Conservation (phyloP, 2,329 filamentous ascomycete species). For the Cadophora sp. region DNA sequence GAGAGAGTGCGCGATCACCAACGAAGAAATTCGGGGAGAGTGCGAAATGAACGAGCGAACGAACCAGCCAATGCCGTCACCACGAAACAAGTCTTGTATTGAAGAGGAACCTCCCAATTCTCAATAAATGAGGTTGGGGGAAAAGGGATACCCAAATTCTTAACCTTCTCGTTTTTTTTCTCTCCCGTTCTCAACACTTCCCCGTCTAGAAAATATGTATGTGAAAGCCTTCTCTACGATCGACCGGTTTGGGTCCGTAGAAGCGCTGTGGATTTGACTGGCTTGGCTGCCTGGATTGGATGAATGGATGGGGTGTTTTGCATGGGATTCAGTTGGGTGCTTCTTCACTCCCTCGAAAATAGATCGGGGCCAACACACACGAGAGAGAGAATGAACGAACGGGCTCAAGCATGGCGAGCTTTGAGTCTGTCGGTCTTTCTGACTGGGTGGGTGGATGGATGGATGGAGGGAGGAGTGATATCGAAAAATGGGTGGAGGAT, state of each 20-base stretch:
- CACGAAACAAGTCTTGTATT: constrained; percentile 33
- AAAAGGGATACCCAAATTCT: not conserved
- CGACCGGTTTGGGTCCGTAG: constrained; percentile 31
- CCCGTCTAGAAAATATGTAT: constrained; percentile 16
- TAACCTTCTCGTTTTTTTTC: not conserved
- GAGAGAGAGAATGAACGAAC: not conserved
- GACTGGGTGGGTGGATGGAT: too few relatives aligned
- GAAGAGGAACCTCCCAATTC: constrained; percentile 2
- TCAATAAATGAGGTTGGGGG: constrained; percentile 23
- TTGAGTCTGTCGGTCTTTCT: not conserved
- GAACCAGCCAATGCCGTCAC: constrained; percentile 24
- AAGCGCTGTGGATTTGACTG: constrained; percentile 23
- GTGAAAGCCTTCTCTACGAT: constrained; percentile 24
- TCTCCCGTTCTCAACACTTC: not conserved
- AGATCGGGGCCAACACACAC: not conserved
- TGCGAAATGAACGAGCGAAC: too few relatives aligned
- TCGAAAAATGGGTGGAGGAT: constrained; percentile 18
- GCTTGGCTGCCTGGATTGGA: constrained; percentile 11
- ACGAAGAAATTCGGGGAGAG: not conserved
- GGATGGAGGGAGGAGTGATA: not conserved
- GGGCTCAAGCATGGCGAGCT: constrained; percentile 12
- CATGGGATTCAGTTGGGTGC: not conserved
- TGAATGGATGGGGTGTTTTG: not conserved
- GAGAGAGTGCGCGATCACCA: not conserved
- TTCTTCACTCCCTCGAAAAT: not conserved